Evolutionary conservation across 2,329 filamentous ascomycete species (phyloP).

Genomic region (Hymenoscyphus infarciens): DNA sequence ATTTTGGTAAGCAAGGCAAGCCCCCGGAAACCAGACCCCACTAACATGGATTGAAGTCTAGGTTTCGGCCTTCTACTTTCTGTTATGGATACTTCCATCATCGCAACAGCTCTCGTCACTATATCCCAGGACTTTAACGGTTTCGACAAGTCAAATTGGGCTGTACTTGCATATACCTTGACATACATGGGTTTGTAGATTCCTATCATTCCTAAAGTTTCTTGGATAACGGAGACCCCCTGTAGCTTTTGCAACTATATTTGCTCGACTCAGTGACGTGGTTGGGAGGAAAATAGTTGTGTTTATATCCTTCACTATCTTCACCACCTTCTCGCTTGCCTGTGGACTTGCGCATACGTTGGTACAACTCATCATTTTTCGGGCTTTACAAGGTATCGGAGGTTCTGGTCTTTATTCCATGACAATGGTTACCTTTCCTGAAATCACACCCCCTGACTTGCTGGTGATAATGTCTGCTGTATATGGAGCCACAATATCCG

Average conservation of each 20-base stretch:
- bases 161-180: not conserved
- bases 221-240: no score
- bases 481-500: not conserved
- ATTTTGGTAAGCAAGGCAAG: not conserved
- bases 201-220: no score
- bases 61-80: conserved; percentile 1
- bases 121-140: conserved; percentile 3
- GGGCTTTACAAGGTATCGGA: conserved; percentile 8
- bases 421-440: not conserved
- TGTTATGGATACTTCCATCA: not conserved
- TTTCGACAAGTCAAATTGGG: not conserved
- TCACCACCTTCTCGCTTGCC: not conserved
- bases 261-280: conserved; percentile 3
- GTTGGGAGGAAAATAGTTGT: not conserved
- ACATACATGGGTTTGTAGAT: conserved; percentile 4
- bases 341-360: conserved; percentile 7
- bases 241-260: not conserved
- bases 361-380: conserved; percentile 7
- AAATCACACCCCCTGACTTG: conserved; percentile 6
- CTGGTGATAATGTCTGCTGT: not conserved
- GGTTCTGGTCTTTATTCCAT: conserved; percentile 9
- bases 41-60: not conserved
- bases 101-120: not conserved
- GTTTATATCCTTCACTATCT: conserved; percentile 3
- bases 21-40: not conserved